Evolutionary conservation across 139 green algal genomes (phyloP).

Genomic region (Ettlia oleoabundans): DNA sequence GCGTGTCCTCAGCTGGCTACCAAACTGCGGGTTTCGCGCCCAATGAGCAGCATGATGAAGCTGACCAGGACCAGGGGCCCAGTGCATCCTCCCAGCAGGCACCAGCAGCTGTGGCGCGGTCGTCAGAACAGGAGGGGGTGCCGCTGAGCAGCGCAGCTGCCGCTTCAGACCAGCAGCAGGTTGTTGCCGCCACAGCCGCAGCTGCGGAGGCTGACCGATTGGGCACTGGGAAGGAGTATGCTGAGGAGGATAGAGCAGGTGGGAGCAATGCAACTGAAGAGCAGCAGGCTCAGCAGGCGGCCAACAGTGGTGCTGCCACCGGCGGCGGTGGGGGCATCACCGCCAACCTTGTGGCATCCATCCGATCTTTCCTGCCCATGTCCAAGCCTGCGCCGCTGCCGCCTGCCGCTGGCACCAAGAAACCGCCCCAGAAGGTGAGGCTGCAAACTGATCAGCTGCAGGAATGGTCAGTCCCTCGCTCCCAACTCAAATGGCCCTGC

Average conservation of each 20-base stretch:
- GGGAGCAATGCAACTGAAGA: not conserved
- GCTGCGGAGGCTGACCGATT: not conserved
- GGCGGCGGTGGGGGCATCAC: conserved; percentile 26
- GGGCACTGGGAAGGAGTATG: too few relatives aligned
- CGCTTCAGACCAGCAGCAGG: not conserved
- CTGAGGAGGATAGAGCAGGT: not conserved
- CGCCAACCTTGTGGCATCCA: conserved; percentile 67
- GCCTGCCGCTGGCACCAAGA: conserved; percentile 67
- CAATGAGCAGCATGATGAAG: not conserved
- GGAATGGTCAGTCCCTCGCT: not conserved
- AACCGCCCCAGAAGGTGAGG: conserved; percentile 27
- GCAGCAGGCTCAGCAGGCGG: not conserved
- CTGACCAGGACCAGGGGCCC: not conserved
- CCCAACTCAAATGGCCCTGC: not conserved
- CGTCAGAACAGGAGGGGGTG: not conserved
- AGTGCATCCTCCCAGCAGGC: too few relatives aligned
- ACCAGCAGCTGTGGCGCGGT: not conserved
- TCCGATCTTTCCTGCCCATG: conserved; percentile 76
- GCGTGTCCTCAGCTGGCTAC: conserved; percentile 6
- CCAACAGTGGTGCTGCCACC: not conserved
- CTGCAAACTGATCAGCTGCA: not conserved
- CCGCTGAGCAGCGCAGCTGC: not conserved
- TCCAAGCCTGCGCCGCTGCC: conserved; percentile 39
- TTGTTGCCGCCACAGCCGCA: not conserved
- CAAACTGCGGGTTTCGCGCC: not conserved